Base-by-base conservation (phyloP, 23 red algal species). In the Gracilaria domingensis region DNA sequence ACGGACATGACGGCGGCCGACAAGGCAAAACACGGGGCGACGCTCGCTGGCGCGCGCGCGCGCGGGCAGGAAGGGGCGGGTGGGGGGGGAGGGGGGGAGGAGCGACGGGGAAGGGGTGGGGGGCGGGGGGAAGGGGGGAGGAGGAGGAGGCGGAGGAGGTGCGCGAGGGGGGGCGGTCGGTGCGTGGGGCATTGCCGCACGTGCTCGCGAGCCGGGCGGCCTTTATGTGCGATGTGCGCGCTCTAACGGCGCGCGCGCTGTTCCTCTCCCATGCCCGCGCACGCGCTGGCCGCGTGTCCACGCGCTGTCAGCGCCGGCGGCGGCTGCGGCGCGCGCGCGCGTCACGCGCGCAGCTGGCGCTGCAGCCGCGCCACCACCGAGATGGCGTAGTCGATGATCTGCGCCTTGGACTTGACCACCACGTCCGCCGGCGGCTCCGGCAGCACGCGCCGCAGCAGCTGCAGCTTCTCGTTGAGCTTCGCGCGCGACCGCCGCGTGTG, bases 391-490 rank as follows among this genome's bases (percentile, higher is more conserved):
- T 94, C 91, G 44, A 94, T 84, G 4, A 94, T 48, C 53, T 94
- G 91, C 61, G 91, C 91, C 66, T 94, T 94, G n/a, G 64, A 89
- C 69, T 94, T 88, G 17, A 94, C 36, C 29, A 25, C 80, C 13
- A 88, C 51, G 29, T 59, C 78, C 17, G 82, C 24, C 25, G 83
- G 82, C 37, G 91, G 91, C 28, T 38, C 60, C 21, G 91, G 91
- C 44, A 94, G 60, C 45, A 88, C 83, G 35, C 35, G 1, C 0
- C 76, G 66, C 49, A 94, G 83, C 80, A 55, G 64, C 53, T 88
- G 75, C 66, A 94, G 77, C 36, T 94, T 94, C 40, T 83, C 82
- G 72, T 94, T 94, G 14, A 94, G 66, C 67, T 94, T 94, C 7
- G 83, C 91, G 21, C 91, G 66, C 47, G 80, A 94, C 24, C 85